A percentile compares a stretch with the other conserved stretches of the same genome.
phyloP scores from a whole-genome alignment of 768 basidiomycete genomes.

The Terana coerulea region DNA sequence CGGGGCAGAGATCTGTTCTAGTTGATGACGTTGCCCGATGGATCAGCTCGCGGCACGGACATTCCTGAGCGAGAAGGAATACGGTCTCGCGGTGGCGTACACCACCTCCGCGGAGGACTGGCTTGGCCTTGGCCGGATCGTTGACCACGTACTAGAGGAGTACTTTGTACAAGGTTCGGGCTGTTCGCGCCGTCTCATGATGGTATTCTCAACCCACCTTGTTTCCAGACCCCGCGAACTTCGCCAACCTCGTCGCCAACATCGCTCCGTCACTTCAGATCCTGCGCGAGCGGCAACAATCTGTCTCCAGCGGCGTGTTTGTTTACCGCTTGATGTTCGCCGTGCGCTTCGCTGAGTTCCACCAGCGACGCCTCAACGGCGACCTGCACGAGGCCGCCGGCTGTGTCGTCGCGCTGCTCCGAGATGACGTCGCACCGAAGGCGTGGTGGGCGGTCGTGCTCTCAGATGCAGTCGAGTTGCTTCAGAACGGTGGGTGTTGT shows the following conservation, averaged over 20 bases:
- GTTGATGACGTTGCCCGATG: neutral
- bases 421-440: slow-evolving; percentile 75
- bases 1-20: neutral
- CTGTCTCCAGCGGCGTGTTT: slow-evolving; percentile 54
- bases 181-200: slow-evolving; percentile 7
- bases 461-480: slow-evolving; percentile 70
- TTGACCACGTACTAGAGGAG: slow-evolving; percentile 76
- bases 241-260: slow-evolving; percentile 59
- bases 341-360: slow-evolving; percentile 80
- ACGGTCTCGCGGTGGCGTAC: slow-evolving; percentile 82
- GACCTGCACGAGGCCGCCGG: slow-evolving; percentile 67
- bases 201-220: no score
- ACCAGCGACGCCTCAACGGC: slow-evolving; percentile 56
- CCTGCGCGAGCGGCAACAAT: slow-evolving; percentile 41
- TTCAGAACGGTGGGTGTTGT: slow-evolving; percentile 51
- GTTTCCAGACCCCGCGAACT: slow-evolving; percentile 54
- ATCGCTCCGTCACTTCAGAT: slow-evolving; percentile 70
- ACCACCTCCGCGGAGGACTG: slow-evolving; percentile 82
- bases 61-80: slow-evolving; percentile 64
- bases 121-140: slow-evolving; percentile 71
- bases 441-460: slow-evolving; percentile 89
- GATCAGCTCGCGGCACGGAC: slow-evolving; percentile 75
- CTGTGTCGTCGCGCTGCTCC: slow-evolving; percentile 74
- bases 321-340: slow-evolving; percentile 72
- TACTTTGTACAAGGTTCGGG: slow-evolving; percentile 72